These are phyloP conservation scores for Moesziomyces antarcticus DNA, from an alignment of 1,284 basidiomycete genomes.

Conservation along the genomic window DNA sequence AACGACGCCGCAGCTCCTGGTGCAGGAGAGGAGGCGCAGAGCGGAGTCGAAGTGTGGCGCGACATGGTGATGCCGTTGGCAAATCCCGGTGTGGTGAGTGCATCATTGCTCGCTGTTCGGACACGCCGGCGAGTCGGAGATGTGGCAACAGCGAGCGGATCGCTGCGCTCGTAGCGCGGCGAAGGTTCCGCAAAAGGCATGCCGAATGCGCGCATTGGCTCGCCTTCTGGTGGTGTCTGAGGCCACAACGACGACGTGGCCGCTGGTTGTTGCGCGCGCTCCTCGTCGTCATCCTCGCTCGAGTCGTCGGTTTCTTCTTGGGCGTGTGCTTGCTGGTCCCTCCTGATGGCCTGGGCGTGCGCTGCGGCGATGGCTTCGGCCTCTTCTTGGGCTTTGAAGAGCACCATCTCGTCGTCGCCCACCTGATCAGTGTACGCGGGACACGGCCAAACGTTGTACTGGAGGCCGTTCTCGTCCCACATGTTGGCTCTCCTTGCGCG, in stretches of 20 bases:
- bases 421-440: conserved; percentile 42
- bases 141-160: conserved; percentile 8
- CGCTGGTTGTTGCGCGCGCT: conserved; percentile 1
- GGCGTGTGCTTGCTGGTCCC: conserved; percentile 1
- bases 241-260: background rate
- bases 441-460: conserved; percentile 16
- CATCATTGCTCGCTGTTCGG: conserved; percentile 11
- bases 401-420: conserved; percentile 49
- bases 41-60: conserved; percentile 22
- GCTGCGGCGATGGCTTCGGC: conserved; percentile 18
- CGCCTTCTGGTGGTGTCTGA: conserved; percentile 1
- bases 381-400: conserved; percentile 46
- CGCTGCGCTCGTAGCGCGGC: conserved; percentile 17
- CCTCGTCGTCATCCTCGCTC: conserved; percentile 4
- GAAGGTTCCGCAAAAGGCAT: conserved; percentile 15
- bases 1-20: conserved; percentile 4
- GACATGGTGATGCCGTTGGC: conserved; percentile 26
- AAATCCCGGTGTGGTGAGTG: conserved; percentile 5
- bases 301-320: conserved; percentile 5
- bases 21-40: conserved; percentile 8
- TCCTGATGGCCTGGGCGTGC: conserved; percentile 3
- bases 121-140: conserved; percentile 1
- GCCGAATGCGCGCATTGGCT: background rate
- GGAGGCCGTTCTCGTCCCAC: conserved; percentile 19
- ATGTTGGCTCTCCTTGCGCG: conserved; percentile 3